Evolutionary conservation across 1,139 yeast species (phyloP).

Genomic region (Petasospora fabianii): DNA sequence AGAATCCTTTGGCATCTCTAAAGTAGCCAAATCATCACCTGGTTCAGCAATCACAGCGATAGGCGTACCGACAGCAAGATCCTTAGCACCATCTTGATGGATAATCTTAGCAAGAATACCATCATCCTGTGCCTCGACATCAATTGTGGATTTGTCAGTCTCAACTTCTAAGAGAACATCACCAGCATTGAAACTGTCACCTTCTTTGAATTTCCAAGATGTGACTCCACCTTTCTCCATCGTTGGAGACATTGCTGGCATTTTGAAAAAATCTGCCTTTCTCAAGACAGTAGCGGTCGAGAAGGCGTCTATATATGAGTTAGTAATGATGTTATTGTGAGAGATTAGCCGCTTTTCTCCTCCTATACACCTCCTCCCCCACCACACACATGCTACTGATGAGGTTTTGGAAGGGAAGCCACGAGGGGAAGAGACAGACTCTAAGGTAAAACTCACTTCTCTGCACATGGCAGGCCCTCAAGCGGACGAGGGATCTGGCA

Average conservation of each 20-base stretch:
- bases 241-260: constrained; percentile 99
- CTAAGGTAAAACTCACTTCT: constrained; percentile 1
- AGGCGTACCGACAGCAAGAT: constrained; percentile 80
- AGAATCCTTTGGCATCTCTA: constrained; percentile 54
- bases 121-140: constrained; percentile 91
- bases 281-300: constrained; percentile 22
- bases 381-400: no score
- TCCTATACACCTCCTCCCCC: no score
- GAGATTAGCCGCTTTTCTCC: constrained; percentile 1
- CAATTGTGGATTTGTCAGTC: constrained; percentile 91
- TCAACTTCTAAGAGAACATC: constrained; percentile 87
- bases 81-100: constrained; percentile 66
- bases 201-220: constrained; percentile 86
- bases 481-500: neutral
- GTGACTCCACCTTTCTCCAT: constrained; percentile 98
- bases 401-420: no score
- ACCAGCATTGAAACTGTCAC: constrained; percentile 75
- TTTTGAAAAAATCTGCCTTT: constrained; percentile 60
- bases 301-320: constrained; percentile 14
- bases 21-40: constrained; percentile 69
- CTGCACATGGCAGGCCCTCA: neutral
- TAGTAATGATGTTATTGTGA: no score
- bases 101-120: constrained; percentile 83
- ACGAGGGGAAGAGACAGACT: no score
- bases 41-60: constrained; percentile 88